Conservation (phyloP, 192 early-diverging fungal genomes). For the Gonapodya sp. region DNA sequence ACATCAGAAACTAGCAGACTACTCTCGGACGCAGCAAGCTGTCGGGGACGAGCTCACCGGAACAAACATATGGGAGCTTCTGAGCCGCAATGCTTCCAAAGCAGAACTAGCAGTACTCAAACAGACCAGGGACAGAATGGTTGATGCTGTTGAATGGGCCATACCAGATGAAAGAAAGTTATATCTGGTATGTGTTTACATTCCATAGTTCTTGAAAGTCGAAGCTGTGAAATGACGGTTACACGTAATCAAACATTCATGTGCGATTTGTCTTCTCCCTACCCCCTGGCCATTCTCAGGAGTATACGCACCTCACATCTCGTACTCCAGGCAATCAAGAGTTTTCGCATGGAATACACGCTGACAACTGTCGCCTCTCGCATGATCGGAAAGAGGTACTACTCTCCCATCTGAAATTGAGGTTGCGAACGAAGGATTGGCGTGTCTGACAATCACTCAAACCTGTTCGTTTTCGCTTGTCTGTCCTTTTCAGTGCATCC, state of each 20-base stretch:
- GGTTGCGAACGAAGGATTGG: too few species aligned
- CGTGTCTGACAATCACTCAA: too few species aligned
- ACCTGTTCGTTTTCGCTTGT: too few species aligned
- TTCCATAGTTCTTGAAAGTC: too few species aligned
- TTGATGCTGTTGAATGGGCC: not conserved
- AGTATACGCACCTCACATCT: not conserved
- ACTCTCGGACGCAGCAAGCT: not conserved
- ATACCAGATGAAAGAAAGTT: not conserved
- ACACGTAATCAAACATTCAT: too few species aligned
- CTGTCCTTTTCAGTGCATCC: not conserved
- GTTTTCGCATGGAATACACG: not conserved
- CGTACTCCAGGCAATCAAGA: not conserved
- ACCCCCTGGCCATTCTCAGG: too few species aligned
- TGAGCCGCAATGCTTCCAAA: not conserved
- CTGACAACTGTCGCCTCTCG: not conserved
- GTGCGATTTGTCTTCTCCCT: too few species aligned
- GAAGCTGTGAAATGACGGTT: too few species aligned
- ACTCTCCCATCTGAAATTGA: not conserved
- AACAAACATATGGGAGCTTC: not conserved
- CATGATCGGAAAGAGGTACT: not conserved
- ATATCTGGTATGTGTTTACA: not conserved
- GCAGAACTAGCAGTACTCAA: not conserved
- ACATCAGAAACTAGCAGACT: not conserved
- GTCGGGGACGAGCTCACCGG: not conserved
- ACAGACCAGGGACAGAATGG: not conserved